A percentile compares a stretch with the other conserved stretches of the same genome.
Evolutionary conservation across 2,329 filamentous ascomycete species (phyloP).

Genomic region (Fusarium goolgardi): DNA sequence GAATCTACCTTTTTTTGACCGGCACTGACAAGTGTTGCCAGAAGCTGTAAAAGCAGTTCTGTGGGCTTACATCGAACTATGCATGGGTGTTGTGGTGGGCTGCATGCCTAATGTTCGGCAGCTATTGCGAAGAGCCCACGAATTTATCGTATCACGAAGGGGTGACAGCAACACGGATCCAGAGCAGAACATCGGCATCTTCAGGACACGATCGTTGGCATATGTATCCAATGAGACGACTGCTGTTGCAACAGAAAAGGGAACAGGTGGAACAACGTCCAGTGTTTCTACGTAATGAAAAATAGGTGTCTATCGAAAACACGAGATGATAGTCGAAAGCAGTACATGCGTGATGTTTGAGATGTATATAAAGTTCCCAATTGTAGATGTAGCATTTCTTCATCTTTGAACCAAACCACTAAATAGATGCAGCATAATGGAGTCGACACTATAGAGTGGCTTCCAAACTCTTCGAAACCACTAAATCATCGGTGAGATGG

Average conservation of each 20-base stretch:
- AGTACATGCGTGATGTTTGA: too few species aligned
- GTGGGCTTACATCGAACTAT: background rate
- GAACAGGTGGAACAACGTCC: accelerated
- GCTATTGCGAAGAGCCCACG: background rate
- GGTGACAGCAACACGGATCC: accelerated
- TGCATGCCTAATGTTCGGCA: background rate
- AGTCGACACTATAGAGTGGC: accelerated
- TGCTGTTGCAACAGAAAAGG: background rate
- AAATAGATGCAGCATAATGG: too few species aligned
- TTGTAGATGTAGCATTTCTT: too few species aligned
- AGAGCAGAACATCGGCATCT: background rate
- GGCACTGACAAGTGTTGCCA: accelerated
- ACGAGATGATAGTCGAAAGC: too few species aligned
- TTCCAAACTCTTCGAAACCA: accelerated
- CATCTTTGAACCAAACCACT: too few species aligned
- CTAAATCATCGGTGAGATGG: constrained; percentile 10
- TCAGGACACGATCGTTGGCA: background rate
- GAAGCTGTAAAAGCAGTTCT: background rate
- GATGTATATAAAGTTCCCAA: too few species aligned
- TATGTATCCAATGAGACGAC: background rate
- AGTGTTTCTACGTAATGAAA: background rate
- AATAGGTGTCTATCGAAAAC: background rate
- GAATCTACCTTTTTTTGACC: accelerated
- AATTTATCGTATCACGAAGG: accelerated
- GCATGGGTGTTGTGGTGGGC: background rate